Conservation (phyloP, 2,329 filamentous ascomycete species). For the Phyllosticta paracitricarpa region DNA sequence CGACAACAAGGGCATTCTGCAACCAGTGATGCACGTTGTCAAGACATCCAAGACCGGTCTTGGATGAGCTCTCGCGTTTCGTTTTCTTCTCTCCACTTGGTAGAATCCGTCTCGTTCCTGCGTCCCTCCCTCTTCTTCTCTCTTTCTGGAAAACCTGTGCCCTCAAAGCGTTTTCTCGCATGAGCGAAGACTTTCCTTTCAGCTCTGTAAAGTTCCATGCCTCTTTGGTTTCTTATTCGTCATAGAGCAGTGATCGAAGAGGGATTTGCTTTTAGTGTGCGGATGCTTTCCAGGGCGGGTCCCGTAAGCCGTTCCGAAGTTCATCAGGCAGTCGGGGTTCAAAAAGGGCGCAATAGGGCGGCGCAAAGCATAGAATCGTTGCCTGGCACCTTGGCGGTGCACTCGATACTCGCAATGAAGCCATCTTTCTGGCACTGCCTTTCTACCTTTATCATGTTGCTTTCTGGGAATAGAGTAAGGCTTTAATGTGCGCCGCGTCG, state of each 20-base stretch:
- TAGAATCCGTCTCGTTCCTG: neutral
- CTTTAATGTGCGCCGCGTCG: no score
- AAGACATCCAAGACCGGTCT: constrained; percentile 79
- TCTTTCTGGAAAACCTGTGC: neutral
- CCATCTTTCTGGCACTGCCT: no score
- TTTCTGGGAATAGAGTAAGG: no score
- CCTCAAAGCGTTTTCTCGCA: neutral
- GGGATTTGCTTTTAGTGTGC: neutral
- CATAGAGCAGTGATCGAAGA: neutral
- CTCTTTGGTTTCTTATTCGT: neutral
- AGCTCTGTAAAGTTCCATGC: neutral
- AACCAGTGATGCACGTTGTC: constrained; percentile 77
- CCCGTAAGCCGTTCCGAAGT: neutral
- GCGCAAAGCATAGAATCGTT: neutral
- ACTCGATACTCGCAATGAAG: no score
- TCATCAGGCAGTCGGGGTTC: neutral
- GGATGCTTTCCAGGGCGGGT: neutral
- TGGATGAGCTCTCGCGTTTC: constrained; percentile 37
- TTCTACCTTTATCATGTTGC: no score
- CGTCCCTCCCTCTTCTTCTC: neutral
- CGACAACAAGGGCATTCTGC: constrained; percentile 80
- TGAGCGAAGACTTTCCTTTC: neutral
- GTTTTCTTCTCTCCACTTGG: neutral
- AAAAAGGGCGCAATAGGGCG: neutral
- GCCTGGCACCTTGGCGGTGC: neutral